phyloP scores from a whole-genome alignment of 305 asterid genomes.

The Solanum hybrid region DNA sequence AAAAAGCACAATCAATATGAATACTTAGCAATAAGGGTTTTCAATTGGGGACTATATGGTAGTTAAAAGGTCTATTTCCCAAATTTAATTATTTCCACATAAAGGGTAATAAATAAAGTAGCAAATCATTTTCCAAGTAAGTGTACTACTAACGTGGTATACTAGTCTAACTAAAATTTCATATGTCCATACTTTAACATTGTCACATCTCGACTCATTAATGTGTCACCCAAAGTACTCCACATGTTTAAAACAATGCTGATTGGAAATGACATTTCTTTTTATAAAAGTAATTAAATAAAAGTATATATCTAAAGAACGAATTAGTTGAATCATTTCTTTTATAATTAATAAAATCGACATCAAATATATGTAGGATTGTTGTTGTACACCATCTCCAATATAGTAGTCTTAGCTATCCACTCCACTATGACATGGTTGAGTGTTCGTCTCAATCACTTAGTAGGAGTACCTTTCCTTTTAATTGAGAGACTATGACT shows the following conservation, averaged over 20 bases:
- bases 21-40: neutral
- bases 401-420: neutral
- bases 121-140: neutral
- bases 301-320: neutral
- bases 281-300: too few species aligned
- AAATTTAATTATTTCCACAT: neutral
- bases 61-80: neutral
- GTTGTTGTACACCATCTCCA: neutral
- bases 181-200: neutral
- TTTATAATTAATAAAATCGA: too few species aligned
- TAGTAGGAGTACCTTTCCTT: neutral
- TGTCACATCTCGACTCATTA: neutral
- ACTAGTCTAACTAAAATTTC: neutral
- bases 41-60: neutral
- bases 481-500: neutral
- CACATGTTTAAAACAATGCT: neutral
- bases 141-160: neutral
- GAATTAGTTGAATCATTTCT: too few species aligned
- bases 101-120: neutral
- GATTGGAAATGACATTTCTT: neutral
- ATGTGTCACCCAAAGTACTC: neutral
- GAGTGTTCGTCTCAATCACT: neutral
- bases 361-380: too few species aligned
- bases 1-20: neutral
- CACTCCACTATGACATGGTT: neutral